Evolutionary conservation across 2,329 filamentous ascomycete species (phyloP).

Genomic region (Cylindrodendrum hubeiense): DNA sequence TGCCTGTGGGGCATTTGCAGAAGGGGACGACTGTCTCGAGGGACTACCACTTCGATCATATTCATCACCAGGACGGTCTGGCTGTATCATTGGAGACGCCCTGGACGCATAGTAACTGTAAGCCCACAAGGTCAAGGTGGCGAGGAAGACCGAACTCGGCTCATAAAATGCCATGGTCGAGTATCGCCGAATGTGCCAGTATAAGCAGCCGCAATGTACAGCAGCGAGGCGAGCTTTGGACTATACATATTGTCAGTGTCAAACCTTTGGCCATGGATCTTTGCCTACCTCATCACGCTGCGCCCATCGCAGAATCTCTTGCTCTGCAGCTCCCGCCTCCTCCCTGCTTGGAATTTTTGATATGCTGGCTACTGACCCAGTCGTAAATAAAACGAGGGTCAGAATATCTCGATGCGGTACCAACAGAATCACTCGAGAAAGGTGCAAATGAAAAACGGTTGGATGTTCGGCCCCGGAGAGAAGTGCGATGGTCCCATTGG

Average conservation of each 20-base stretch:
- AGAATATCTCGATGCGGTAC: slow-evolving; percentile 61
- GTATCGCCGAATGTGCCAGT: slow-evolving; percentile 61
- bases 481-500: slow-evolving; percentile 63
- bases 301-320: slow-evolving; percentile 51
- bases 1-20: background rate
- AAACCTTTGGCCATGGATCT: background rate
- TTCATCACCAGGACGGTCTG: background rate
- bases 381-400: slow-evolving; percentile 52
- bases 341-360: slow-evolving; percentile 30
- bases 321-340: slow-evolving; percentile 33
- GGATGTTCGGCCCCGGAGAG: slow-evolving; percentile 65
- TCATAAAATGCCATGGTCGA: slow-evolving; percentile 55
- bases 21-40: slow-evolving; percentile 7
- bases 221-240: slow-evolving; percentile 59
- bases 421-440: slow-evolving; percentile 65
- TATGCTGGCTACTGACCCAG: background rate
- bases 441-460: slow-evolving; percentile 67
- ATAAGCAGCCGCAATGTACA: slow-evolving; percentile 58
- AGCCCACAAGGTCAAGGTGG: slow-evolving; percentile 55
- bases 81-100: background rate
- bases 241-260: slow-evolving; percentile 27
- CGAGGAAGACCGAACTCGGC: slow-evolving; percentile 52
- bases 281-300: slow-evolving; percentile 43
- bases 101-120: slow-evolving; percentile 46
- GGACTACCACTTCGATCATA: slow-evolving; percentile 14